These are phyloP conservation scores for Cupressus sempervirens DNA, from an alignment of 75 land plant genomes.

Conservation along the genomic window DNA sequence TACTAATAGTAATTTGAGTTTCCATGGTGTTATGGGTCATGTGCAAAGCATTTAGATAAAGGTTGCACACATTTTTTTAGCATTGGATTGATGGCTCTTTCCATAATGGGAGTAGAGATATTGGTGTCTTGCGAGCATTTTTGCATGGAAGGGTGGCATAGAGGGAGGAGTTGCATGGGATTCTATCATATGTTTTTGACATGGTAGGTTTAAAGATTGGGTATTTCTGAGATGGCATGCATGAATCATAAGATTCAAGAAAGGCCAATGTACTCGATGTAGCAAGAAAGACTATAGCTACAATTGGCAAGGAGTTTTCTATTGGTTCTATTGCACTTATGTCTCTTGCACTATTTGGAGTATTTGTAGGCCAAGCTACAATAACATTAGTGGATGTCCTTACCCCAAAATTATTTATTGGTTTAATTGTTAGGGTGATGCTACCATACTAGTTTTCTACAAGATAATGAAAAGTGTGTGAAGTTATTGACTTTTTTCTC, in stretches of 20 bases:
- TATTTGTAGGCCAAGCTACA: slow-evolving; percentile 53
- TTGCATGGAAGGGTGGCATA: too few species aligned
- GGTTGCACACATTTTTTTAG: too few species aligned
- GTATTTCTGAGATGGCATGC: slow-evolving; percentile 89
- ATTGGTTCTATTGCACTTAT: slow-evolving; percentile 57
- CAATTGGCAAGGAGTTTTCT: slow-evolving; percentile 80
- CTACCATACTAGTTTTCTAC: slow-evolving; percentile 65
- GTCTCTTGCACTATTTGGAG: slow-evolving; percentile 59
- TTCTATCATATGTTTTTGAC: too few species aligned
- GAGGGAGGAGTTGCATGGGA: too few species aligned
- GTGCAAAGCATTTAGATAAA: too few species aligned
- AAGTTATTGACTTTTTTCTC: too few species aligned
- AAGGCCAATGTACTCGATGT: slow-evolving; percentile 82
- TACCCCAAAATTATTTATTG: slow-evolving; percentile 45
- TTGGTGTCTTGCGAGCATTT: too few species aligned
- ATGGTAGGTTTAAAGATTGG: too few species aligned
- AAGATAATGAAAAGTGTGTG: slow-evolving; percentile 72
- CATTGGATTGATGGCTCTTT: too few species aligned
- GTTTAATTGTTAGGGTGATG: slow-evolving; percentile 53
- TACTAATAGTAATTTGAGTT: too few species aligned
- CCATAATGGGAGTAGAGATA: too few species aligned
- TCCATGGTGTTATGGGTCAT: too few species aligned
- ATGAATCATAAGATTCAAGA: slow-evolving; percentile 71
- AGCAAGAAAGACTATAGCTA: slow-evolving; percentile 88
- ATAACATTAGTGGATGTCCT: slow-evolving; percentile 49